These are phyloP conservation scores for Limonium bicolor DNA, from an alignment of 148 eudicot species.

Conservation along the genomic window DNA sequence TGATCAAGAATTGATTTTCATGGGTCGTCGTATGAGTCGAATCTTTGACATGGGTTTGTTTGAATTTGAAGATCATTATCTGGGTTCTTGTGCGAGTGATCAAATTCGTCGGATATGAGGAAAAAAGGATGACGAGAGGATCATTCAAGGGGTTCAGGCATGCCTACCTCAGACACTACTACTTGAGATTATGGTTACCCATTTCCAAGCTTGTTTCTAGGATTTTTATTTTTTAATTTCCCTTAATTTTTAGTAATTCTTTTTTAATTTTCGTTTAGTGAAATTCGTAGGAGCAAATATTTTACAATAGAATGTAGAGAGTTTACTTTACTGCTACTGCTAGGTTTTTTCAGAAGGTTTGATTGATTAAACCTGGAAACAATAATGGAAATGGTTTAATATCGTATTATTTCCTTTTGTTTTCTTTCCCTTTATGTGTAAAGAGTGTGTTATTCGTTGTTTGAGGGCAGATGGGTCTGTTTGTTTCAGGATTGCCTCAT, in stretches of 20 bases:
- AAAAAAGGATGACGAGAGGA: too few relatives aligned
- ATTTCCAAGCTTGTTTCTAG: slow-evolving; percentile 66
- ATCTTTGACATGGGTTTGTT: too few relatives aligned
- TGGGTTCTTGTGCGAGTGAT: too few relatives aligned
- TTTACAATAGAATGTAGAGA: background rate
- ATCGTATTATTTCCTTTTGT: background rate
- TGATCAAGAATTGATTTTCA: too few relatives aligned
- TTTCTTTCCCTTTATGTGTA: background rate
- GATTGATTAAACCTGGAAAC: slow-evolving; percentile 21
- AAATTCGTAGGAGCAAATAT: background rate
- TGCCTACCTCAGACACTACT: too few relatives aligned
- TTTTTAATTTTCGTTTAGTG: background rate
- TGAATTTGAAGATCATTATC: too few relatives aligned
- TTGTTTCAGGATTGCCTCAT: slow-evolving; percentile 38
- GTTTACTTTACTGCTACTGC: too few relatives aligned
- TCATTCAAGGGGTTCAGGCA: too few relatives aligned
- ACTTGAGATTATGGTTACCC: slow-evolving; percentile 6
- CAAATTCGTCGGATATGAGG: too few relatives aligned
- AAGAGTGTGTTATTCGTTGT: background rate
- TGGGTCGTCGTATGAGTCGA: too few relatives aligned
- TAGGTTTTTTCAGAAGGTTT: too few relatives aligned
- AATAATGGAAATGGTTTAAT: slow-evolving; percentile 44
- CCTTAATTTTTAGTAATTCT: background rate
- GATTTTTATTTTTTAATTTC: background rate
- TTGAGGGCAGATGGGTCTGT: slow-evolving; percentile 2